phyloP scores from a whole-genome alignment of 176 grass and related monocot species.

The Poa annua region DNA sequence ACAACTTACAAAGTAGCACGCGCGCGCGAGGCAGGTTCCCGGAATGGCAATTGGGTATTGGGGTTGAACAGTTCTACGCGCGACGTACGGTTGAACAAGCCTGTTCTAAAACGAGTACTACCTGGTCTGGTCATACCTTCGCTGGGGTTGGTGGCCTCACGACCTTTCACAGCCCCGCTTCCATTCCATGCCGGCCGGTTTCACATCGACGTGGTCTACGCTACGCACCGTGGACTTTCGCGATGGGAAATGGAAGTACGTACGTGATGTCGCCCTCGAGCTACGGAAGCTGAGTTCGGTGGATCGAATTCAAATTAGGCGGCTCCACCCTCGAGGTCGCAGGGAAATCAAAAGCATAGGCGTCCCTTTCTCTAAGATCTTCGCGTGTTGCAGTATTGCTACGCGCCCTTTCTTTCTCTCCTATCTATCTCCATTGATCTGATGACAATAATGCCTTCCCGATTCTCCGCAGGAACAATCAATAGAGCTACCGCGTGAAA shows the following conservation, averaged over 20 bases:
- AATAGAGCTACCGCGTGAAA: no score
- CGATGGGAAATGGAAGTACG: neutral
- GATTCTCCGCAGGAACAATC: no score
- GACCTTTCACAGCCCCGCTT: neutral
- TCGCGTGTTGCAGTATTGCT: no score
- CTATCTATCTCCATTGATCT: no score
- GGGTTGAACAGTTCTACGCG: neutral
- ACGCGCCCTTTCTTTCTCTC: no score
- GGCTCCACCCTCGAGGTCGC: neutral
- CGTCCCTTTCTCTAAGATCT: no score
- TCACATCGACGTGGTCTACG: neutral
- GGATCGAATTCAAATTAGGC: neutral
- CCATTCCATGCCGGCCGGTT: no score
- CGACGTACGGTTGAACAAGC: slow-evolving; percentile 1
- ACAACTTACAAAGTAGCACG: neutral
- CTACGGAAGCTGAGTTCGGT: neutral
- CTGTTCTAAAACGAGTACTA: neutral
- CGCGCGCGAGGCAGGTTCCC: neutral
- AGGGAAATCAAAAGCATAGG: neutral
- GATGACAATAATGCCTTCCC: no score
- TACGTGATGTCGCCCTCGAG: neutral
- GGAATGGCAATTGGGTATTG: neutral
- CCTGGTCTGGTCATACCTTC: neutral
- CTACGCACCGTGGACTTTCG: neutral
- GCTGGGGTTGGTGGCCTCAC: slow-evolving; percentile 1